A percentile compares a stretch with the other conserved stretches of the same genome.
Evolutionary conservation across 805 yeast species (phyloP).

Genomic region (Wickerhamiella brachini): DNA sequence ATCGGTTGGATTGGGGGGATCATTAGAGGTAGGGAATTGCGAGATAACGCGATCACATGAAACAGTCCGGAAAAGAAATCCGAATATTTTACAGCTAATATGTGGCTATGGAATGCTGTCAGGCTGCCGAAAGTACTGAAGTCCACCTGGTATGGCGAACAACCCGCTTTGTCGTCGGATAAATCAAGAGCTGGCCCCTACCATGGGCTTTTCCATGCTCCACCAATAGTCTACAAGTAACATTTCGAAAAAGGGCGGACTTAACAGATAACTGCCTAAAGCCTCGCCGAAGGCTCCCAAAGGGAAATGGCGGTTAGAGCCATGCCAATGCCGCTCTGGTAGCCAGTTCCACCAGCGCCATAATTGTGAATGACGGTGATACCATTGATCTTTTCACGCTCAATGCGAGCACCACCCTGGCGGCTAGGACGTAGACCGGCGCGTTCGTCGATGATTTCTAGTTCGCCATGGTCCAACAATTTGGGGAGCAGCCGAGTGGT

Average conservation of each 20-base stretch:
- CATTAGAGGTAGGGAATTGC: no score
- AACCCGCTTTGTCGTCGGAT: no score
- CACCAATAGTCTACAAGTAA: no score
- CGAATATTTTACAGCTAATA: no score
- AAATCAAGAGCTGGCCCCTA: no score
- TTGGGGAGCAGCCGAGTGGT: slow-evolving; percentile 36
- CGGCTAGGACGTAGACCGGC: slow-evolving; percentile 71
- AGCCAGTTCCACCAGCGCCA: slow-evolving; percentile 71
- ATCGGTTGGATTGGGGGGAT: not conserved
- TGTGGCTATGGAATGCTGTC: no score
- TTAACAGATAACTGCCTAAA: no score
- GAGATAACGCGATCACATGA: not conserved
- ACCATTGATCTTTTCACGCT: slow-evolving; percentile 33
- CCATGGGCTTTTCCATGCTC: no score
- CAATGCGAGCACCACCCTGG: slow-evolving; percentile 63
- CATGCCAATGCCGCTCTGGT: slow-evolving; percentile 57
- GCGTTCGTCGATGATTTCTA: slow-evolving; percentile 47
- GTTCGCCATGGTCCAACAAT: slow-evolving; percentile 27
- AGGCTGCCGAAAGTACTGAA: no score
- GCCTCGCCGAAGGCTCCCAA: not conserved
- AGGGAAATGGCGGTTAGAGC: slow-evolving; percentile 33
- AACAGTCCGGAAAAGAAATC: not conserved
- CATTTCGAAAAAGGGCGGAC: slow-evolving; percentile 41
- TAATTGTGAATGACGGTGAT: slow-evolving; percentile 49
- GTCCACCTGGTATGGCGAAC: no score